Percentiles rank a stretch among this genome's conserved stretches.
Evolutionary conservation across 768 basidiomycete genomes (phyloP).

Genomic region (Mycena crocata): DNA sequence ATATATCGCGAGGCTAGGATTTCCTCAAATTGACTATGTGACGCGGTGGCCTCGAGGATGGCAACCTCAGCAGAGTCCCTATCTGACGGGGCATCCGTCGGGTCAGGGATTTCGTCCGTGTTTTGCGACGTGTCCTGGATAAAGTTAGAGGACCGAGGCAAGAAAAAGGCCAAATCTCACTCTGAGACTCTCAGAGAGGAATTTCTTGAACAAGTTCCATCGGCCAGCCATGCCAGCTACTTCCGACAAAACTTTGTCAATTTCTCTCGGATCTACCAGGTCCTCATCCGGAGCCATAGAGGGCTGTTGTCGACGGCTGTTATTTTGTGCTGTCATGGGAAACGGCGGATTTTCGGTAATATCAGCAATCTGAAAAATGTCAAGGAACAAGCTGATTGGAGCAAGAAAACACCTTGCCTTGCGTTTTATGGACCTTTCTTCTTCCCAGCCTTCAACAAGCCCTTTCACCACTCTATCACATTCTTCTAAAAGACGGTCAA

Average conservation of each 20-base stretch:
- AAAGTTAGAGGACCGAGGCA: conserved; percentile 1
- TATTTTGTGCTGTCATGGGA: conserved; percentile 39
- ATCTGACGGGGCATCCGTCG: conserved; percentile 13
- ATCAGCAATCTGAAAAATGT: conserved; percentile 57
- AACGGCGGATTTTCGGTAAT: conserved; percentile 55
- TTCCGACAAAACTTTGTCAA: conserved; percentile 92
- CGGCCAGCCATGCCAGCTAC: conserved; percentile 89
- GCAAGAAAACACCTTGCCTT: conserved; percentile 60
- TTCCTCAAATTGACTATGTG: conserved; percentile 70
- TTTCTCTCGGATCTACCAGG: conserved; percentile 84
- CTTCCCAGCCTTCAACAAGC: conserved; percentile 88
- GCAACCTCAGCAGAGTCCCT: conserved; percentile 30
- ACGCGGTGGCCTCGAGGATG: conserved; percentile 62
- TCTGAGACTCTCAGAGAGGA: conserved; percentile 79
- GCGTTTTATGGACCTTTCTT: conserved; percentile 85
- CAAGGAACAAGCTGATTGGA: neutral
- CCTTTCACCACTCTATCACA: conserved; percentile 86
- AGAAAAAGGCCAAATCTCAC: conserved; percentile 50
- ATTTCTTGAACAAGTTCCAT: conserved; percentile 92
- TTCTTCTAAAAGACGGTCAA: conserved; percentile 82
- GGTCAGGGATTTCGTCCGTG: conserved; percentile 27
- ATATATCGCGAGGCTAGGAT: conserved; percentile 82
- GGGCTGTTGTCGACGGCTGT: conserved; percentile 45
- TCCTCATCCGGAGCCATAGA: conserved; percentile 59
- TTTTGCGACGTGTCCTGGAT: conserved; percentile 34